These are phyloP conservation scores for Escovopsis sp. DNA, from an alignment of 2,329 filamentous ascomycete genomes.

Conservation along the genomic window DNA sequence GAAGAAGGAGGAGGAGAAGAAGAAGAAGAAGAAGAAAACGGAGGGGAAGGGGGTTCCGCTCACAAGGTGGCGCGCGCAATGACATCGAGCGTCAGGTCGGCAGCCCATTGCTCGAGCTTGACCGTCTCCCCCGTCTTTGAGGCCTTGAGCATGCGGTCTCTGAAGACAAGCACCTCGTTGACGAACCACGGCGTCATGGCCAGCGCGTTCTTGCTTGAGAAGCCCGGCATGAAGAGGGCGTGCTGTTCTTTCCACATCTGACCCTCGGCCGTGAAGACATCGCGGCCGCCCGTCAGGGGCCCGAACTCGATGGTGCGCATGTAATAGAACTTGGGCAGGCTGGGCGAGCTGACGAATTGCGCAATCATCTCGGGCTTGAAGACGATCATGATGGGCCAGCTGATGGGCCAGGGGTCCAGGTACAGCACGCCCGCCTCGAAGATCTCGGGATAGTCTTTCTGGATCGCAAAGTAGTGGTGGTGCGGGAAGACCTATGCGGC, in stretches of 20 bases:
- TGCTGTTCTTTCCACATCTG: not conserved
- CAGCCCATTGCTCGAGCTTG: not conserved
- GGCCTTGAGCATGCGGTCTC: not conserved
- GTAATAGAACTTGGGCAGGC: no score
- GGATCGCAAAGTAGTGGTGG: no score
- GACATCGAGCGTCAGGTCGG: not conserved
- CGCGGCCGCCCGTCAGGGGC: not conserved
- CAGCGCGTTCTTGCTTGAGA: not conserved
- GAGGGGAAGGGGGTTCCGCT: conserved; percentile 4
- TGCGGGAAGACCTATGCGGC: no score
- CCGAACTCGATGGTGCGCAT: not conserved
- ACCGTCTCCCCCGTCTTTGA: not conserved
- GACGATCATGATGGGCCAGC: not conserved
- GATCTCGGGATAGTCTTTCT: not conserved
- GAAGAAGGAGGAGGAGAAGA: no score
- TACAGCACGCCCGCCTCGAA: not conserved
- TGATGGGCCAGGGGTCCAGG: not conserved
- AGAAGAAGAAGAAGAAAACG: no score
- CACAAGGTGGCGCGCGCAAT: not conserved
- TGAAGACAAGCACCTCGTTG: not conserved
- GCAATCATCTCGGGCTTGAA: not conserved
- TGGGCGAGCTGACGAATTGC: not conserved
- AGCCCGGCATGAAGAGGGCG: not conserved
- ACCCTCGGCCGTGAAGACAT: not conserved
- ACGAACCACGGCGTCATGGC: not conserved